Evolutionary conservation across 2,329 filamentous ascomycete genomes (phyloP).

Genomic region (Dactylellina sp.): DNA sequence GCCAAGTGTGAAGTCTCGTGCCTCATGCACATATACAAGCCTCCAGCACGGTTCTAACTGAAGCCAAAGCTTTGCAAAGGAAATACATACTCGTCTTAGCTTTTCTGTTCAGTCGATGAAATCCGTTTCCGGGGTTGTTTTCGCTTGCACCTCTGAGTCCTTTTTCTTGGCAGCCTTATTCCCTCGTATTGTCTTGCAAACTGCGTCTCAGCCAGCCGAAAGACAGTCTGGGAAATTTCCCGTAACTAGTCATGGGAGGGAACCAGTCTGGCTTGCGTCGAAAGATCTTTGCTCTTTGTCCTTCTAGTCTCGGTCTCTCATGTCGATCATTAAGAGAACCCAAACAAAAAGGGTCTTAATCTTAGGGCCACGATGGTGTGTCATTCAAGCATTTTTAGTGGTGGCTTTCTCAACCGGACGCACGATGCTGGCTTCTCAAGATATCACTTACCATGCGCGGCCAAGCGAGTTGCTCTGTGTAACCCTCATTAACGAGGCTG

Average conservation of each 20-base stretch:
- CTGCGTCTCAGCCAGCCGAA: constrained; percentile 18
- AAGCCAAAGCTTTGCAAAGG: constrained; percentile 38
- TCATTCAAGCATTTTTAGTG: constrained; percentile 13
- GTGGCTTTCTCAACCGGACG: constrained; percentile 13
- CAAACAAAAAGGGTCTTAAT: neutral
- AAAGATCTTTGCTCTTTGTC: neutral
- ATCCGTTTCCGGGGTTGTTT: constrained; percentile 25
- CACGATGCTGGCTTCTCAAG: constrained; percentile 15
- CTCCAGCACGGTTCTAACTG: constrained; percentile 49
- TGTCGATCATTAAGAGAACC: too few relatives aligned
- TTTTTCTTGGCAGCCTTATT: constrained; percentile 13
- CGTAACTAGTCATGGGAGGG: neutral
- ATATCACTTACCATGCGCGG: constrained; percentile 40
- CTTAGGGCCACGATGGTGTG: neutral
- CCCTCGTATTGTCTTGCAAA: neutral
- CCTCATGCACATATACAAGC: constrained; percentile 44
- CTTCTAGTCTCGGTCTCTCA: neutral
- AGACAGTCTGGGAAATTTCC: constrained; percentile 15
- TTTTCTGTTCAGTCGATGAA: neutral
- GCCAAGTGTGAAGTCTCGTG: constrained; percentile 37
- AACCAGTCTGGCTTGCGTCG: neutral
- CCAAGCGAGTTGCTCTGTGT: constrained; percentile 52
- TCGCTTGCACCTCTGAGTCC: constrained; percentile 17
- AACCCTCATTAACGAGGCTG: constrained; percentile 26
- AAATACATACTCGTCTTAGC: constrained; percentile 19